Base-by-base conservation (phyloP, 768 basidiomycete species). In the Sarcodon aspratus region DNA sequence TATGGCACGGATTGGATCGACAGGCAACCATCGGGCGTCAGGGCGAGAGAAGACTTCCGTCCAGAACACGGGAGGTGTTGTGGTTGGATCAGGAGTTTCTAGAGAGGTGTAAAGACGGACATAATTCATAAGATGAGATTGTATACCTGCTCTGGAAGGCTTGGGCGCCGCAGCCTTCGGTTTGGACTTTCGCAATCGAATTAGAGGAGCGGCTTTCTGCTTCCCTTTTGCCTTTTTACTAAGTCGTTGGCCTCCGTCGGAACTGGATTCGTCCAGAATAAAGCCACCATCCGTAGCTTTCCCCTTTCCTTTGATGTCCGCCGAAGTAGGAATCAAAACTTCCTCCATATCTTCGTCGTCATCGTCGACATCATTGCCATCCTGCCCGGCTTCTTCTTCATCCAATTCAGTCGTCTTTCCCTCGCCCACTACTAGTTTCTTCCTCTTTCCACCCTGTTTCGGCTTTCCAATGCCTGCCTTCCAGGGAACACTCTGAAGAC, bases 1-100 rank as follows among this genome's bases (percentile, higher is more conserved):
- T 48, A 82, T 72, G 21, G 71, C 77, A 12, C 89, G 81, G 33
- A 91, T 75, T 7, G 92, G 90, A 65, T 99, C 96, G 36, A 98
- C 83, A 0, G 93, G 83, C 11, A 98, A 67, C 96, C 96, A 99
- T 34, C 83, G 79, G 11, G 75, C 79, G 66, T 96, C 92, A 7
- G 93, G 80, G 17, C 89, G 81, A 7, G 91, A 94, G 66, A 93
- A 99, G 0, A 96, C 89, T 64, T 99, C 96, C 0, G 87, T 89
- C 96, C 96, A 99, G 63, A 93, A 90, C 3, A 93, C 83, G 1
- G 95, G 94, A 3, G 91, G 82, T 9, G 80, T 80, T 47, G 54
- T 71, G 35, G 66, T 68, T 46, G 82, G 83, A 63, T 86, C 76
- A 44, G 72, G 66, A 6, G 66, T 59, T 42, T n/a, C 56, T 57